These are phyloP conservation scores for Herpetospermum pedunculosum DNA, from an alignment of 306 rosid species.

Conservation along the genomic window DNA sequence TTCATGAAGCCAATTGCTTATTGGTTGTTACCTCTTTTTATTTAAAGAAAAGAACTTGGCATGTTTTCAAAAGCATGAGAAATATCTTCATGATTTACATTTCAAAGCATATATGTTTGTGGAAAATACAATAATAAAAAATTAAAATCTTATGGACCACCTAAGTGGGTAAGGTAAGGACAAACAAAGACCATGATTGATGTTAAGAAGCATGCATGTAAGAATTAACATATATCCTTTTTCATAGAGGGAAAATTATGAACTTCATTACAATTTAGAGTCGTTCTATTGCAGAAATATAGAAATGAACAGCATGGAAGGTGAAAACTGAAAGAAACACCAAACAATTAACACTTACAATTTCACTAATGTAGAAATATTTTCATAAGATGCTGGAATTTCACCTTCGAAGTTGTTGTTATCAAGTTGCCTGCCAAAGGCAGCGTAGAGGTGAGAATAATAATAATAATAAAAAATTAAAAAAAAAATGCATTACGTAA, in stretches of 20 bases:
- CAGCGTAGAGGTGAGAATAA: slow-evolving; percentile 7
- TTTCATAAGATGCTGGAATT: slow-evolving; percentile 56
- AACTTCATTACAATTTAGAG: background rate
- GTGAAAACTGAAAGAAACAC: background rate
- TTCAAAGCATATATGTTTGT: background rate
- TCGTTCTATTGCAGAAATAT: background rate
- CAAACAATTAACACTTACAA: slow-evolving; percentile 39
- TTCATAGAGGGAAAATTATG: background rate
- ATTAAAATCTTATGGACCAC: background rate
- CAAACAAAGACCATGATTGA: background rate
- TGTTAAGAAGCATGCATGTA: background rate
- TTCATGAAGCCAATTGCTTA: background rate
- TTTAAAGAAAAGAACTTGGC: background rate
- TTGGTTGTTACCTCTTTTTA: background rate
- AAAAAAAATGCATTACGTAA: no score
- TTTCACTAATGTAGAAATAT: slow-evolving; percentile 47
- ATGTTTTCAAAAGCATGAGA: background rate
- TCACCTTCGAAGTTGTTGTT: slow-evolving; percentile 66
- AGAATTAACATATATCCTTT: background rate
- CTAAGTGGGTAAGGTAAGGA: background rate
- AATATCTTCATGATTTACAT: background rate
- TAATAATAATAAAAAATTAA: background rate
- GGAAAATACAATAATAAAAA: background rate
- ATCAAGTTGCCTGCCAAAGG: slow-evolving; percentile 77
- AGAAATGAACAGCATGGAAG: background rate